Percentiles rank a stretch among this genome's conserved stretches.
Conservation (phyloP, 2,329 filamentous ascomycete species). For the Fusarium sp. region DNA sequence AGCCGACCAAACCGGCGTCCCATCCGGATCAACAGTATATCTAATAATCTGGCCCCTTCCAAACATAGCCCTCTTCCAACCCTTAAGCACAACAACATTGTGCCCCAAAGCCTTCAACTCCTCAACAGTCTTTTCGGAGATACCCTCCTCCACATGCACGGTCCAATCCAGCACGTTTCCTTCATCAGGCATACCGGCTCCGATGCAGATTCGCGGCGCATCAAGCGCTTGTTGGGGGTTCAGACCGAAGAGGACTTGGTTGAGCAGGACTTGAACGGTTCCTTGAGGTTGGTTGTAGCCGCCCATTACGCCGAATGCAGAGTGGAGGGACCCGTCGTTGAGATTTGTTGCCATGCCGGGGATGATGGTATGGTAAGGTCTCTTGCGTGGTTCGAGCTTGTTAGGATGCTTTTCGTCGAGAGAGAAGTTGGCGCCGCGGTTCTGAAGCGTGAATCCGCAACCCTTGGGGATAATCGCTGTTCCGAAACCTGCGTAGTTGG, state of each 20-base stretch:
- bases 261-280: slow-evolving; percentile 91
- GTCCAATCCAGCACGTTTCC: slow-evolving; percentile 69
- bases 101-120: slow-evolving; percentile 79
- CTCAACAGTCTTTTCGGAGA: slow-evolving; percentile 73
- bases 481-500: slow-evolving; percentile 90
- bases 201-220: slow-evolving; percentile 90
- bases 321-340: slow-evolving; percentile 79
- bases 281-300: slow-evolving; percentile 99
- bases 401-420: slow-evolving; percentile 81
- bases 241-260: slow-evolving; percentile 84
- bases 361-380: slow-evolving; percentile 98
- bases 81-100: slow-evolving; percentile 74
- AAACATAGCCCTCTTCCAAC: slow-evolving; percentile 75
- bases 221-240: slow-evolving; percentile 91
- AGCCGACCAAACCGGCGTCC: slow-evolving; percentile 81
- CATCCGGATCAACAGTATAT: slow-evolving; percentile 77
- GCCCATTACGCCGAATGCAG: slow-evolving; percentile 95
- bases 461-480: slow-evolving; percentile 85
- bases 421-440: slow-evolving; percentile 88
- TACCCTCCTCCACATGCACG: slow-evolving; percentile 86
- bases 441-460: slow-evolving; percentile 94
- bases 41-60: slow-evolving; percentile 89
- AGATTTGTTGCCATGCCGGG: slow-evolving; percentile 88
- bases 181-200: slow-evolving; percentile 74
- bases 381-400: slow-evolving; percentile 79